Evolutionary conservation across 2,329 filamentous ascomycete species (phyloP).

Genomic region (Nannizziopsis barbatae): DNA sequence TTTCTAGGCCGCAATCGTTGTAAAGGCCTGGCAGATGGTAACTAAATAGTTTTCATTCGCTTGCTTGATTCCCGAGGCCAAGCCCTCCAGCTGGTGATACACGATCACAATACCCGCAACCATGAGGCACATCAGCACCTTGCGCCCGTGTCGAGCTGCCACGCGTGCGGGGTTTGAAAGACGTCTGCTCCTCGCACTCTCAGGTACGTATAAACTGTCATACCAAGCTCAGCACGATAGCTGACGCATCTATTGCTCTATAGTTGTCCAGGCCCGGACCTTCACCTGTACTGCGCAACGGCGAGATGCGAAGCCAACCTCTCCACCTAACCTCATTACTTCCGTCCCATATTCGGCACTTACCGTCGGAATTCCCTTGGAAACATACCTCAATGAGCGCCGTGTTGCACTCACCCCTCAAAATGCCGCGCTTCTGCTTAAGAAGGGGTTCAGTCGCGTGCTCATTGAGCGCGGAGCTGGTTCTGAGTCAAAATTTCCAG

Average conservation of each 20-base stretch:
- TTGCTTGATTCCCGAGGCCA: neutral
- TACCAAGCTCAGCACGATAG: neutral
- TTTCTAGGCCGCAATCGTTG: neutral
- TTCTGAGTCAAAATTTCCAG: conserved; percentile 61
- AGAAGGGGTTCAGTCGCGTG: conserved; percentile 71
- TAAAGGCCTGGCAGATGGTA: conserved; percentile 7
- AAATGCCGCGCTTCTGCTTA: conserved; percentile 69
- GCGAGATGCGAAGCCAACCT: conserved; percentile 5
- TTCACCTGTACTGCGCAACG: conserved; percentile 12
- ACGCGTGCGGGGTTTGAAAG: conserved; percentile 8
- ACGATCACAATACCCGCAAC: conserved; percentile 9
- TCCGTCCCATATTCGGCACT: conserved; percentile 55
- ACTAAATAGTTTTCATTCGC: neutral
- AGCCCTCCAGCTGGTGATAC: neutral
- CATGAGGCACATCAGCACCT: conserved; percentile 10
- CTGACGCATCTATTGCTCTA: neutral
- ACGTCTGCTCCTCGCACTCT: conserved; percentile 10
- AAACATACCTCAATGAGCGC: conserved; percentile 67
- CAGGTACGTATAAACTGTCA: conserved; percentile 9
- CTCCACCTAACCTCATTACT: conserved; percentile 13
- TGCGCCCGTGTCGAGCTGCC: conserved; percentile 10
- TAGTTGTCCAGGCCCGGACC: conserved; percentile 11
- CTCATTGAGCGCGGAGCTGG: conserved; percentile 76
- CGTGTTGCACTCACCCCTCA: conserved; percentile 76
- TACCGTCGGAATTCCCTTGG: conserved; percentile 66